Base-by-base conservation (phyloP, 1,139 yeast species). In the Hemisphaericaspora xylanilytica region DNA sequence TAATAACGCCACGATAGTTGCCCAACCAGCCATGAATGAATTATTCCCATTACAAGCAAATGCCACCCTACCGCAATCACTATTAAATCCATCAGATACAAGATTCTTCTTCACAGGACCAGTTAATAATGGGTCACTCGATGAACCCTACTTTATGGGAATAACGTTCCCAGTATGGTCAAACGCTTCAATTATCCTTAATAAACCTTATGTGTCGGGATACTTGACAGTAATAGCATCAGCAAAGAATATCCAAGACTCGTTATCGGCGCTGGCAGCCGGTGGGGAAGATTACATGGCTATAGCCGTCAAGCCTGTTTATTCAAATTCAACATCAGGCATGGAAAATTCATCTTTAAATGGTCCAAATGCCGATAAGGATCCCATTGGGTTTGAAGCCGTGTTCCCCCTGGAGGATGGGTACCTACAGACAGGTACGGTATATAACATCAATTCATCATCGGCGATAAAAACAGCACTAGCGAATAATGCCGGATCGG, bases 101-200 rank as follows among this genome's bases (percentile, higher is more conserved):
- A 58, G 59, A 13, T 75, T 78, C 9, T 71, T 75, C 49, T 56
- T 82, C 28, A 65, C 80, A 1, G 89, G 89, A 2, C 92, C 92
- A 0, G 63, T 76, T 1, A 42, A 65, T 20, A 75, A 78, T 49
- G 63, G 60, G 25, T 49, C 58, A 4, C 61, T 33, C 22, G 56
- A 45, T 53, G 18, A 61, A 51, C 30, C 61, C 3, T 68, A 68
- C 48, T 75, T 72, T 52, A 60, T 80, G 62, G 81, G 86, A 2
- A 53, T 81, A 32, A 79, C 88, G 0, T 51, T 88, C 5, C 94
- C 96, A 0, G 75, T 89, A 2, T 80, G 72, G 52, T 78, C 88
- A 12, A 84, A 85, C 53, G 73, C 83, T 11, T 85, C 95, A 4
- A 82, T 87, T 18, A 66, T 86, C 37, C 61, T 84, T 18, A 63